Base-by-base conservation (phyloP, 1,139 yeast genomes). In the Taphrina deformans region DNA sequence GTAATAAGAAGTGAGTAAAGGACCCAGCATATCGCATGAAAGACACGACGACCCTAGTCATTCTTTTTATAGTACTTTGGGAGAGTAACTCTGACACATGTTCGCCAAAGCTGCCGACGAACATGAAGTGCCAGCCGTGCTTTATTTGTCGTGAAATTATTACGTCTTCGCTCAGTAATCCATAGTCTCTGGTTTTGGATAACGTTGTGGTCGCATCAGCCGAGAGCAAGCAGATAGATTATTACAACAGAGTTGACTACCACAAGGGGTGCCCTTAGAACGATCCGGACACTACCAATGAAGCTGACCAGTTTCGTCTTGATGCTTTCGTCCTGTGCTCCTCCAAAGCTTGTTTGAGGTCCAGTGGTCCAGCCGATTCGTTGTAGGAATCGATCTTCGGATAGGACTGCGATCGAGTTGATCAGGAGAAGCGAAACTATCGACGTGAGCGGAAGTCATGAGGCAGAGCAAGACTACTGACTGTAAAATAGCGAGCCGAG, bases 361-460 rank as follows among this genome's bases (percentile, higher is more conserved):
- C n/a, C 52, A 6, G 55, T 55, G n/a, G 29, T 55, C 58, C 59
- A 52, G 41, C 60, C 61, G 33, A 55, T 85, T 74, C 96, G 78
- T 70, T 87, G 86, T 65, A 89, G 79, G 73, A 89, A 89, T 67
- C 96, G 79, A 74, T 89, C 96, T 72, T 89, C 96, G 71, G 88
- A 87, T 58, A 89, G 79, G 51, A 89, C 87, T 0, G 96, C 96
- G 31, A 89, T 82, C 0, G 93, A 85, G 74, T 89, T 89, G 64
- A 88, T 82, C 67, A 87, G 76, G 67, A 89, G 79, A 44, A 89
- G 75, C n/a, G 82, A 61, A 38, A 71, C 72, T 71, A 35, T 31
- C 21, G 14, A 21, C 14, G 35, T 41, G 7, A 29, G 48, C 53
- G 5, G 33, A 5, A 5, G 21, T 6, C 5, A 5, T 4, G 10